phyloP scores from a whole-genome alignment of 176 grass and related monocot genomes.

The Thinopyrum elongatum region DNA sequence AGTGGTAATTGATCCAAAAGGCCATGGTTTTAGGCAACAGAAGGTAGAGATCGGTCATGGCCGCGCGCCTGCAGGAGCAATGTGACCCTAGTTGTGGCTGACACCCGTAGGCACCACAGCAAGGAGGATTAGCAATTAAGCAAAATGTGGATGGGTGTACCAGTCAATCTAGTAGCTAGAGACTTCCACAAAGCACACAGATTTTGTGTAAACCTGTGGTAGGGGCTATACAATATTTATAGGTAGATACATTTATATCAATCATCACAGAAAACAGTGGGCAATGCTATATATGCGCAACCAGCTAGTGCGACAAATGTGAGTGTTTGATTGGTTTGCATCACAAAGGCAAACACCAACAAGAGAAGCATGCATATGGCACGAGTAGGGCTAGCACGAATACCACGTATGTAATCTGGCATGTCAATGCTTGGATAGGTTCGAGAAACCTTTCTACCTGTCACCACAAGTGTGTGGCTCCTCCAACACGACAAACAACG shows the following conservation, averaged over 20 bases:
- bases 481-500: neutral
- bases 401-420: neutral
- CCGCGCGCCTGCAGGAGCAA: neutral
- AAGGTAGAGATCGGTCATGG: neutral
- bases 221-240: neutral
- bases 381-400: neutral
- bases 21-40: neutral
- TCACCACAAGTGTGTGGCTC: neutral
- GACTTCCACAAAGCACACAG: neutral
- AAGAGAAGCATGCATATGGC: neutral
- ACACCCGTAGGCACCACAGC: neutral
- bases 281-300: neutral
- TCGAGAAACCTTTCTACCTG: neutral
- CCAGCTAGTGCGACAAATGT: neutral
- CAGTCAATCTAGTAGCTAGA: neutral
- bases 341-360: neutral
- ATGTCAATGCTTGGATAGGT: neutral
- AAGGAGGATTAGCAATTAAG: neutral
- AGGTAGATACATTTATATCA: neutral
- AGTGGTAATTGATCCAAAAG: neutral
- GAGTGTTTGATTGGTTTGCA: neutral
- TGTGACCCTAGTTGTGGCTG: neutral
- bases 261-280: neutral
- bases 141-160: neutral
- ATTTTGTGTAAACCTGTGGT: neutral